Conservation (phyloP, 192 early-diverging fungal genomes). For the Backusella tarrabulga region DNA sequence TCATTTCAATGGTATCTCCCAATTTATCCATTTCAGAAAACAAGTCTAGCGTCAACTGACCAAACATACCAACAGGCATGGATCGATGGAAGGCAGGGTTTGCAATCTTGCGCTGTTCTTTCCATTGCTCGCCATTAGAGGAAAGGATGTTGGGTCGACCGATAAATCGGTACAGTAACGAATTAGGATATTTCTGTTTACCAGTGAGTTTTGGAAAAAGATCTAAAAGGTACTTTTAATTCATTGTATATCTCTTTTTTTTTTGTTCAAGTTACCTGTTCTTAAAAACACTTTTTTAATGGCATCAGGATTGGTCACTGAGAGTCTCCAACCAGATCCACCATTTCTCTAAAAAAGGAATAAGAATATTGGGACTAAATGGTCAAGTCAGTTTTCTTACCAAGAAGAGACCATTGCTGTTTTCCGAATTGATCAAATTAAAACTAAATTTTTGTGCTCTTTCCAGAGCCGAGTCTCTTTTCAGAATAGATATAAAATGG, state of each 20-base stretch:
- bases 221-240: not conserved
- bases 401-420: not conserved
- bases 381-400: not conserved
- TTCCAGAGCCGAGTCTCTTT: not conserved
- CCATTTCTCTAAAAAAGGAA: not conserved
- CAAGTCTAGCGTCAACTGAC: not conserved
- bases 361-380: not conserved
- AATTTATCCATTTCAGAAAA: not conserved
- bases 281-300: not conserved
- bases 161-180: not conserved
- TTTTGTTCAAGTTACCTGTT: not conserved
- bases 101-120: slow-evolving; percentile 15
- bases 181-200: not conserved
- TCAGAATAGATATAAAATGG: not conserved
- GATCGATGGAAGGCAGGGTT: slow-evolving; percentile 22
- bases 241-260: not conserved
- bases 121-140: slow-evolving; percentile 10
- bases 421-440: not conserved
- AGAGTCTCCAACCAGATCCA: not conserved
- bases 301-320: not conserved
- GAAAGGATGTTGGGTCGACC: not conserved
- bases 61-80: slow-evolving; percentile 18
- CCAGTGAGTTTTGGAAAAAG: not conserved
- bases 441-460: not conserved
- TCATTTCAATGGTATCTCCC: not conserved